Evolutionary conservation across 73 alveolate species (phyloP), one percentile per base, ranked within the genome.

Genomic region (Vitrella brassicaformis): DNA sequence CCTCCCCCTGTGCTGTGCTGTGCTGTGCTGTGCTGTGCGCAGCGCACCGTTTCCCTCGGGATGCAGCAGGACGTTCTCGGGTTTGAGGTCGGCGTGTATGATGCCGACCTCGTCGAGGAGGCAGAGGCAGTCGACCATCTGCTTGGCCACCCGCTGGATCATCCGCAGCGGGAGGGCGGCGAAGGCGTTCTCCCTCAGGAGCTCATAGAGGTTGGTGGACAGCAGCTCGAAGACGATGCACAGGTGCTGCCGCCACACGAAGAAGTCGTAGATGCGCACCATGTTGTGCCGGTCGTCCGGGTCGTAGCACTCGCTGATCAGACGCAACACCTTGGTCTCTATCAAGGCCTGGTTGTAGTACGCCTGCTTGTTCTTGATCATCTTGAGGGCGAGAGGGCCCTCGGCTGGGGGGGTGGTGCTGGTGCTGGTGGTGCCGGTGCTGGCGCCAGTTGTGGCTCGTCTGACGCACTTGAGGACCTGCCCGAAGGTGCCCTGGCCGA

Each of bases 141-240:
- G 74, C 0, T 72, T 47, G 67, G 80, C 70, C 74, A 84, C 73
- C 70, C 73, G 70, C 66, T 86, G 71, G 0, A 79, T 29, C 32
- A 78, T 71, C 66, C 80, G 79, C 81, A 84, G 69, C 30, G 87
- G 73, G 18, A 79, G 18, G 27, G 80, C 86, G 8, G 67, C 19
- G 85, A 46, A 80, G 68, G 47, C 56, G 73, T 80, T 80, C 77
- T 77, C 81, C 47, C 80, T 85, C 47, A 85, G 68, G 67, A 88
- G 80, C 70, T 88, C 94, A 72, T 56, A 80, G 29, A 88, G 82
- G 73, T 87, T 84, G 70, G 76, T 75, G 66, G 81, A 71, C 68
- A 88, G 84, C 79, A 88, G 87, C 84, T 88, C 94, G 71, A 88
- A 88, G 47, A 81, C 94, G 47, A 88, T 88, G 73, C 90, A 88